Evolutionary conservation across 75 land plant genomes (phyloP).

Genomic region (Larix kaempferi): DNA sequence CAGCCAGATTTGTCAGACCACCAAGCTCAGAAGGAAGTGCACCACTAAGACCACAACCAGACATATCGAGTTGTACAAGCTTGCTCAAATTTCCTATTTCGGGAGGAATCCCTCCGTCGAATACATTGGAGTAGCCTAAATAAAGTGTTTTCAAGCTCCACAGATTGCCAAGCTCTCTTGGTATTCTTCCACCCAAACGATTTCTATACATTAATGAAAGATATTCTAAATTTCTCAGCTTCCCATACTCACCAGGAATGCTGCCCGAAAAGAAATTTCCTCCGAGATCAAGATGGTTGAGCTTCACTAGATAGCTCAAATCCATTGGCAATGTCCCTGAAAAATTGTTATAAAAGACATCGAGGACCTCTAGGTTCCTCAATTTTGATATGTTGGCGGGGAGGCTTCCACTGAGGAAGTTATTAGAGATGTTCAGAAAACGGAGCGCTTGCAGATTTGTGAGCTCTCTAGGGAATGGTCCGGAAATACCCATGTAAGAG

Average conservation of each 20-base stretch:
- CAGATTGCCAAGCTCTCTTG: constrained; percentile 62
- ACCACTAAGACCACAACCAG: constrained; percentile 55
- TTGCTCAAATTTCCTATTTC: constrained; percentile 52
- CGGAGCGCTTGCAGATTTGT: constrained; percentile 25
- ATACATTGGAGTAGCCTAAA: constrained; percentile 71
- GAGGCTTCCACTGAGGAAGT: constrained; percentile 45
- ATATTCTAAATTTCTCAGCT: constrained; percentile 38
- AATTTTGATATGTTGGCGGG: constrained; percentile 32
- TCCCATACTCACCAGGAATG: constrained; percentile 62
- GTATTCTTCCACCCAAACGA: constrained; percentile 63
- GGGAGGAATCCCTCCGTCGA: constrained; percentile 62
- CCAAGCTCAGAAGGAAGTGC: constrained; percentile 55
- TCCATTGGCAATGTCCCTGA: constrained; percentile 49
- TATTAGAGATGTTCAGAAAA: constrained; percentile 67
- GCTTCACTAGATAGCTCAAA: constrained; percentile 27
- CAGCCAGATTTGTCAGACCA: constrained; percentile 37
- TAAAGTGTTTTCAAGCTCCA: constrained; percentile 46
- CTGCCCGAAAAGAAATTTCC: constrained; percentile 72
- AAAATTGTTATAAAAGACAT: constrained; percentile 67
- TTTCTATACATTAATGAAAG: constrained; percentile 70
- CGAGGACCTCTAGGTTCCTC: constrained; percentile 37
- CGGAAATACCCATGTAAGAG: constrained; percentile 54
- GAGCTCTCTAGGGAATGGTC: constrained; percentile 36
- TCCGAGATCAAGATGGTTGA: constrained; percentile 63
- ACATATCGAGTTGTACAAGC: constrained; percentile 57